These are phyloP conservation scores for Pholiota conissans DNA, from an alignment of 768 basidiomycete species.

Conservation along the genomic window DNA sequence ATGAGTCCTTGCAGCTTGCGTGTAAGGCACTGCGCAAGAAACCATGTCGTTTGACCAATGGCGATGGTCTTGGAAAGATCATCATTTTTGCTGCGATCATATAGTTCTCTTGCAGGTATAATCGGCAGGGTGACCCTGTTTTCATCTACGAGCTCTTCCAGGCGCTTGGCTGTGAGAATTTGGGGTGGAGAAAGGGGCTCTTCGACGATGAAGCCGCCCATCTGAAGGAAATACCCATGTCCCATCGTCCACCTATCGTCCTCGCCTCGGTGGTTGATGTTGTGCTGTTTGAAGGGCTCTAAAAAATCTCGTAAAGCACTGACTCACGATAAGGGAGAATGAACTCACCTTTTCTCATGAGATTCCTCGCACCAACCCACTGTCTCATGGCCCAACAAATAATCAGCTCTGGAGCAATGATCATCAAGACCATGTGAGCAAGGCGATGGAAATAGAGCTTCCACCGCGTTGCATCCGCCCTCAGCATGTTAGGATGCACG, in stretches of 20 bases:
- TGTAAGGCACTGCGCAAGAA: conserved; percentile 15
- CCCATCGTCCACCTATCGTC: neutral
- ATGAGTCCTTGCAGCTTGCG: conserved; percentile 11
- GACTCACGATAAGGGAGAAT: neutral
- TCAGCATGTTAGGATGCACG: conserved; percentile 5
- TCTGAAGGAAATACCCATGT: conserved; percentile 4
- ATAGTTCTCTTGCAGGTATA: conserved; percentile 10
- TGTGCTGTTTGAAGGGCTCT: too few species aligned
- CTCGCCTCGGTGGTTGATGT: too few species aligned
- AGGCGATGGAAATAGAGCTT: neutral
- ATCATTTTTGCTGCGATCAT: conserved; percentile 18
- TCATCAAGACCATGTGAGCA: neutral
- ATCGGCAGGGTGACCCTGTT: too few species aligned
- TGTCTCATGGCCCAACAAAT: neutral
- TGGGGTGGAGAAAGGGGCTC: neutral
- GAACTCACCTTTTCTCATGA: neutral
- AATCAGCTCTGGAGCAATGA: neutral
- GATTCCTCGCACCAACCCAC: neutral
- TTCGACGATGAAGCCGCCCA: conserved; percentile 1
- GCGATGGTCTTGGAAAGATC: conserved; percentile 14
- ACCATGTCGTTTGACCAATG: conserved; percentile 18
- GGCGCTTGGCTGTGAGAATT: neutral
- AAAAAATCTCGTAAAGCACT: neutral
- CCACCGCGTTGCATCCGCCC: neutral
- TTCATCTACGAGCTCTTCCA: neutral